Conservation (phyloP, 345 rosid species). For the Salix purpurea region DNA sequence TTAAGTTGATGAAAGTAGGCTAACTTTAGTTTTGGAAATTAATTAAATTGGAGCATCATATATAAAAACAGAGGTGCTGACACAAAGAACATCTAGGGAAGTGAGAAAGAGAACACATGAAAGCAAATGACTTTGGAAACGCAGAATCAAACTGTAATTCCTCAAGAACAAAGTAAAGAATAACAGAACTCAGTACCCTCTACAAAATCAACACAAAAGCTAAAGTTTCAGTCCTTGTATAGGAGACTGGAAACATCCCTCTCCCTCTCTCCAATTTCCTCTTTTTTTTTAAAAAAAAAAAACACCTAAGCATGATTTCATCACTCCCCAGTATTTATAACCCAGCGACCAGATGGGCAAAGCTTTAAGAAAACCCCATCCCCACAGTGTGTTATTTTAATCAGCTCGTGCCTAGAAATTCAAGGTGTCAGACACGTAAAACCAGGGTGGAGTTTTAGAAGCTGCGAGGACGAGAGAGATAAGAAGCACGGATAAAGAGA, state of each 20-base stretch:
- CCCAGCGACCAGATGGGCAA: constrained; percentile 63
- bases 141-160: constrained; percentile 44
- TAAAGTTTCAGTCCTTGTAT: constrained; percentile 58
- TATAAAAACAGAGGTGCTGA: constrained; percentile 20
- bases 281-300: not conserved
- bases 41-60: not conserved
- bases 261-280: constrained; percentile 6
- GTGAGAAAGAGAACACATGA: constrained; percentile 45
- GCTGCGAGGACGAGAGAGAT: constrained; percentile 10
- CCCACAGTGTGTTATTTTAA: constrained; percentile 26
- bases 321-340: constrained; percentile 58
- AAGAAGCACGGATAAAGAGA: not conserved
- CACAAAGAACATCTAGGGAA: constrained; percentile 67
- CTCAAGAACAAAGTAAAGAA: constrained; percentile 50
- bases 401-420: constrained; percentile 24
- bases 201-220: constrained; percentile 38
- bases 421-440: constrained; percentile 33
- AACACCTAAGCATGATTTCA: constrained; percentile 46
- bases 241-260: constrained; percentile 48
- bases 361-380: constrained; percentile 49
- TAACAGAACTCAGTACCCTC: constrained; percentile 31
- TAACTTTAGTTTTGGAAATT: not conserved
- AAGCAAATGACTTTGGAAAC: constrained; percentile 48
- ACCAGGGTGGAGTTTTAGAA: constrained; percentile 35
- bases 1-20: not conserved